Base-by-base conservation (phyloP, 2,329 filamentous ascomycete genomes). In the Pyrenophora teres region DNA sequence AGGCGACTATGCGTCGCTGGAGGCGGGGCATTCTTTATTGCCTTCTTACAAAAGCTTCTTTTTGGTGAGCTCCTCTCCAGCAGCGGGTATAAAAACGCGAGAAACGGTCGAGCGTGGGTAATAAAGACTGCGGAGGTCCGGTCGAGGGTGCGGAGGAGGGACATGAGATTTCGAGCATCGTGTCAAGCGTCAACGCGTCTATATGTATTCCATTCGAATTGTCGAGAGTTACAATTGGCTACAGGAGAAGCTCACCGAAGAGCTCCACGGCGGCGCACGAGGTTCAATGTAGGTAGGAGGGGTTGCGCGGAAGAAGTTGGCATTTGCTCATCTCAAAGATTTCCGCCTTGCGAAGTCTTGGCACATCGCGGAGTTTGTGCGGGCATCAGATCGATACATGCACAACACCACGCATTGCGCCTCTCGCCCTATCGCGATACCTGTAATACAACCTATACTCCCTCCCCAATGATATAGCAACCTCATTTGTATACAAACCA, bases 161-260 rank as follows among this genome's bases (percentile, higher is more conserved):
- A 84, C 85, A 87, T 87, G 83, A 82, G 81, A 80, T 69, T 76
- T 72, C 77, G 77, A 75, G 80, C 84, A 87, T 87, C 64, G 78
- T 85, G 82, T 76, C 74, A 70, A 70, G 63, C 50, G 56, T 56
- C 51, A 49, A 56, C 46, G 36, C 38, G 48, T 52, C 49, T 45
- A 52, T 52, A 45, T 40, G 48, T 30, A n/a, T 53, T 59, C 58
- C 62, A 68, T 65, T 32, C 27, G 53, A 4, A 4, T 30, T 30
- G 8, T 40, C 31, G 16, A 19, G 6, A 5, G 12, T 13, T 31
- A 35, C 32, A 38, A 47, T 54, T 55, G 51, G 16, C 49, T 52
- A 67, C 10, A 38, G 37, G 18, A 30, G 27, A 30, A 30, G 27
- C 57, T 56, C 63, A 66, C 63, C 52, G 61, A 35, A 45, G 49